Base-by-base conservation (phyloP, 2,329 filamentous ascomycete genomes). In the Penicillium expansum region DNA sequence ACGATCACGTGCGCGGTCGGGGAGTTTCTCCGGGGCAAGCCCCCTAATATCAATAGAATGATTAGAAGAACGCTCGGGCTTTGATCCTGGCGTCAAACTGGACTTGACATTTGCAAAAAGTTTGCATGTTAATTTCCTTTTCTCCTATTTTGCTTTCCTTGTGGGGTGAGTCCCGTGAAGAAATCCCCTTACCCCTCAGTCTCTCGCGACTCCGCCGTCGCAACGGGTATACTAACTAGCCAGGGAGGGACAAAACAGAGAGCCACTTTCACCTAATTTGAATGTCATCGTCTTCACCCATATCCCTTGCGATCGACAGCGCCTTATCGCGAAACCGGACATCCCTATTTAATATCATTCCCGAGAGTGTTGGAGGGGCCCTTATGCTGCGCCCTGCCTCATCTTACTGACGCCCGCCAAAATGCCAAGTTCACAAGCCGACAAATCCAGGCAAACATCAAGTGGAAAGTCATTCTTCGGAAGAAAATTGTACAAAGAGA, bases 401-500 rank as follows among this genome's bases (percentile, higher is more conserved):
- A 60, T 63, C 62, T 62, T 62, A 71, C 63, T 62, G 66, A 72
- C 63, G 62, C 63, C 62, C 67, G 68, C 66, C 70, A 75, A 73
- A 62, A 82, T 82, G 80, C 78, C 80, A 64, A 71, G 73, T 85
- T 85, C 85, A 80, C 71, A 86, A 68, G 81, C 84, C 79, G 88
- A 90, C 79, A 91, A 92, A 79, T 82, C 88, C 69, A 86, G 90
- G 76, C 89, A 93, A 80, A 91, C 89, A 63, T 92, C 90, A 70
- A 88, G 86, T 71, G 83, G 86, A 72, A 88, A 88, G 73, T 91
- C 88, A 61, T 91, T 97, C 80, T 97, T 97, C 79, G 92, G 91
- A 69, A 86, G 92, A 71, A 89, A 83, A 59, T 71, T 81, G 68
- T 80, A 87, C 77, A 94, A 91, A 79, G 89, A 95, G 76, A 90